Conservation (phyloP, 1,139 yeast genomes). For the Candida frijolesensis region DNA sequence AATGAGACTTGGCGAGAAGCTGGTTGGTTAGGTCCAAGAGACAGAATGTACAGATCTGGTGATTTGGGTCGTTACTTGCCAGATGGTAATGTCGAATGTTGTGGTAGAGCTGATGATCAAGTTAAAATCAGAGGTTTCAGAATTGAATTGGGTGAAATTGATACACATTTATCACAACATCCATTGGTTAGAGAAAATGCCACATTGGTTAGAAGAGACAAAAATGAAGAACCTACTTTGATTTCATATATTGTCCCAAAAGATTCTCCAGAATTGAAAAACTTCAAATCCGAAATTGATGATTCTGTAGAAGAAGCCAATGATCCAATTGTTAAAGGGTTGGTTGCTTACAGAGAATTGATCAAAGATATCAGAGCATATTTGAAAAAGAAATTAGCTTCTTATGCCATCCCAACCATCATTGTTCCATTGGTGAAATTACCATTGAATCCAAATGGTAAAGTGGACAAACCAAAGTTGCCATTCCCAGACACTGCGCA, state of each 20-base stretch:
- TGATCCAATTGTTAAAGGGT: slow-evolving; percentile 78
- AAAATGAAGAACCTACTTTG: slow-evolving; percentile 88
- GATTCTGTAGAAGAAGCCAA: slow-evolving; percentile 38
- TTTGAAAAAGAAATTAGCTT: slow-evolving; percentile 85
- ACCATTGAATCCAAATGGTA: slow-evolving; percentile 97
- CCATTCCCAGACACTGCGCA: slow-evolving; percentile 95
- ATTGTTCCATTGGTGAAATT: slow-evolving; percentile 83
- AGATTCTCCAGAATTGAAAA: slow-evolving; percentile 55
- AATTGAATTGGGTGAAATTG: slow-evolving; percentile 97
- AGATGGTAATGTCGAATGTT: slow-evolving; percentile 96
- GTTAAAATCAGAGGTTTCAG: slow-evolving; percentile 98
- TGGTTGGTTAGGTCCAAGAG: slow-evolving; percentile 94
- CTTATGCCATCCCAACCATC: slow-evolving; percentile 90
- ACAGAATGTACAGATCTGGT: slow-evolving; percentile 93
- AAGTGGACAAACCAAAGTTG: slow-evolving; percentile 94
- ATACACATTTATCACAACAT: slow-evolving; percentile 93
- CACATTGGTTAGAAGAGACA: slow-evolving; percentile 90
- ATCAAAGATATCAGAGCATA: slow-evolving; percentile 80
- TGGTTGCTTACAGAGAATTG: slow-evolving; percentile 73
- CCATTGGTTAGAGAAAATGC: slow-evolving; percentile 88
- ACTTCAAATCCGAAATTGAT: slow-evolving; percentile 46
- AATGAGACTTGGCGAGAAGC: slow-evolving; percentile 71
- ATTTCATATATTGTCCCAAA: slow-evolving; percentile 93
- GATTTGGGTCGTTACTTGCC: slow-evolving; percentile 96
- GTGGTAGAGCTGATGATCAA: slow-evolving; percentile 99